Percentiles rank a stretch among this genome's conserved stretches.
These are phyloP conservation scores for Trichoderma pleuroti DNA, from an alignment of 2,329 filamentous ascomycete genomes.

Conservation along the genomic window DNA sequence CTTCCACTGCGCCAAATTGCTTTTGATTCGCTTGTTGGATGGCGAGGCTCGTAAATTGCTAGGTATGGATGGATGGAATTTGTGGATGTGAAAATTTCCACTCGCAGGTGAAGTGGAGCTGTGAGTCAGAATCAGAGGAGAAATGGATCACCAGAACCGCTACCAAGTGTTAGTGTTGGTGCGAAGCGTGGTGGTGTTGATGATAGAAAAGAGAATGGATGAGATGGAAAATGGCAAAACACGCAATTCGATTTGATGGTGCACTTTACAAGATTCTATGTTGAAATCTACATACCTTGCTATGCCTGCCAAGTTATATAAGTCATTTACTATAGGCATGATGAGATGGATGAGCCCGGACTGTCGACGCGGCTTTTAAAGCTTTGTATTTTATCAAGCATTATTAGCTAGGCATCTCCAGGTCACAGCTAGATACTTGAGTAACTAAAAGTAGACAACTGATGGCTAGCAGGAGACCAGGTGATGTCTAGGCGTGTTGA, in stretches of 20 bases:
- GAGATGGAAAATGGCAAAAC: not conserved
- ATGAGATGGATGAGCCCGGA: not conserved
- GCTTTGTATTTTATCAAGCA: no score
- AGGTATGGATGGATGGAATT: not conserved
- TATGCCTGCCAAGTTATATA: not conserved
- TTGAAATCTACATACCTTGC: not conserved
- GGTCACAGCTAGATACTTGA: no score
- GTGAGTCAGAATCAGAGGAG: not conserved
- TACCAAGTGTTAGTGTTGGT: not conserved
- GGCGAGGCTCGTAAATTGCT: not conserved
- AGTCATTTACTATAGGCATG: not conserved
- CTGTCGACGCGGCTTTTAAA: no score
- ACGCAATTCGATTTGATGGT: not conserved
- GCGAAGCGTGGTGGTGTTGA: not conserved
- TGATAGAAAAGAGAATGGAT: not conserved
- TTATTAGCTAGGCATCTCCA: no score
- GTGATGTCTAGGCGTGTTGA: no score
- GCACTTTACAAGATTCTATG: not conserved
- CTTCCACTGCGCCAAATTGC: conserved; percentile 32
- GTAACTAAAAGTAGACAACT: no score
- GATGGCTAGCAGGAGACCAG: no score
- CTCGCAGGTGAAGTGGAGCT: not conserved
- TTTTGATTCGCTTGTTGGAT: conserved; percentile 18
- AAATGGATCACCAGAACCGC: not conserved
- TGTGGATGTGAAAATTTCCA: not conserved